These are phyloP conservation scores for Neonectria sp. DNA, from an alignment of 2,329 filamentous ascomycete genomes.

Conservation along the genomic window DNA sequence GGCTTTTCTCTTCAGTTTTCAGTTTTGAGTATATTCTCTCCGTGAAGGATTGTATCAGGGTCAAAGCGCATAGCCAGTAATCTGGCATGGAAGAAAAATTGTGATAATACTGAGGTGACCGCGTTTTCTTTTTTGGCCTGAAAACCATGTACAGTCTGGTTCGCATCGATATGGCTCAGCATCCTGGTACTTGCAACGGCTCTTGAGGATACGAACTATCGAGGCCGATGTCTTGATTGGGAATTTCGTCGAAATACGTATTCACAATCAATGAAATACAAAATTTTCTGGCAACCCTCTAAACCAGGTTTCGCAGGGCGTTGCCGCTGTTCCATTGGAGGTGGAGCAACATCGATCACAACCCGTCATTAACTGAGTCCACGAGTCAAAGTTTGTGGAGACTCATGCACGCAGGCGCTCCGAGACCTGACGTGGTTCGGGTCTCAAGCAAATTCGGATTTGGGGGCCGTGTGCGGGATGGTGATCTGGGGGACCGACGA, in stretches of 20 bases:
- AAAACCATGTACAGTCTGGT: background rate
- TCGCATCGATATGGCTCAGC: background rate
- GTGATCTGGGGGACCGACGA: conserved; percentile 9
- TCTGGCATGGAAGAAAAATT: background rate
- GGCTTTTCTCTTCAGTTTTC: background rate
- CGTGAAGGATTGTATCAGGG: background rate
- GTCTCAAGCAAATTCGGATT: conserved; percentile 6
- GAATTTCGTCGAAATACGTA: background rate
- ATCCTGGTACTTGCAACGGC: background rate
- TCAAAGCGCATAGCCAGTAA: too few species aligned
- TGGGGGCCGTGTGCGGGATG: conserved; percentile 15
- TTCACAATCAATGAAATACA: background rate
- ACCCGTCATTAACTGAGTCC: conserved; percentile 5
- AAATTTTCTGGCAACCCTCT: conserved; percentile 4
- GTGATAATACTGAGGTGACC: background rate
- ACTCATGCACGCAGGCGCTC: background rate
- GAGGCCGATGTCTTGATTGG: background rate
- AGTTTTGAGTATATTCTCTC: conserved; percentile 7
- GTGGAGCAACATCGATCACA: conserved; percentile 11
- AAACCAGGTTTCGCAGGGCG: conserved; percentile 22
- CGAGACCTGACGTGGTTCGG: conserved; percentile 19
- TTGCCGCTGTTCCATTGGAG: background rate
- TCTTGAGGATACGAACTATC: background rate
- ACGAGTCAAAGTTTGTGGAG: conserved; percentile 18
- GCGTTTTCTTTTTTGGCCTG: background rate